phyloP scores from a whole-genome alignment of 768 basidiomycete species.

The Phallus indusiatus region DNA sequence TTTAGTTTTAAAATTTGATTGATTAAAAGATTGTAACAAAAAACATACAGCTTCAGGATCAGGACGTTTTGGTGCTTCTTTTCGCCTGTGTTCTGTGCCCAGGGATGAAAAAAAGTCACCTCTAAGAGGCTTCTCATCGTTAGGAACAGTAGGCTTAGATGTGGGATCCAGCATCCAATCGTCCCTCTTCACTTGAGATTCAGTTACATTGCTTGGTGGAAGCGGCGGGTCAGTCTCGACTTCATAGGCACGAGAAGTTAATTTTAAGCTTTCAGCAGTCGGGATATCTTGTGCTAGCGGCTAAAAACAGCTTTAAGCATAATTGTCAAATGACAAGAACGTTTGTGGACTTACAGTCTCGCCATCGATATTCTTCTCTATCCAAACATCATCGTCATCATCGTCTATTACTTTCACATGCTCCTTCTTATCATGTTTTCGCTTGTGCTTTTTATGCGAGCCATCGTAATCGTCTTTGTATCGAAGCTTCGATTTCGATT shows the following conservation, averaged over 20 bases:
- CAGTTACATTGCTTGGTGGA: conserved; percentile 38
- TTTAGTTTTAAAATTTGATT: conserved; percentile 8
- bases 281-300: conserved; percentile 67
- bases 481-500: neutral
- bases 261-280: conserved; percentile 57
- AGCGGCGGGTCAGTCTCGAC: conserved; percentile 35
- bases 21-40: neutral
- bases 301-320: conserved; percentile 25
- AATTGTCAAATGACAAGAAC: conserved; percentile 9
- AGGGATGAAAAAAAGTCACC: conserved; percentile 88
- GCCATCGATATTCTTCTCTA: conserved; percentile 79
- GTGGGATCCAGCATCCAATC: conserved; percentile 73
- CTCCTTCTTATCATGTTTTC: conserved; percentile 2
- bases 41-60: conserved; percentile 62
- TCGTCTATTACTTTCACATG: neutral
- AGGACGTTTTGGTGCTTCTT: conserved; percentile 46
- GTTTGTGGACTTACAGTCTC: conserved; percentile 44
- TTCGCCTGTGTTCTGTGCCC: conserved; percentile 66
- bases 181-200: conserved; percentile 53
- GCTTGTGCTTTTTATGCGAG: conserved; percentile 3
- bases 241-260: conserved; percentile 50
- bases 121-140: conserved; percentile 38
- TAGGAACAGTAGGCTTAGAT: neutral
- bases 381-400: conserved; percentile 63
- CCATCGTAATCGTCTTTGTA: neutral